These are phyloP conservation scores for Mariannaea elegans DNA, from an alignment of 2,329 filamentous ascomycete genomes.

Conservation along the genomic window DNA sequence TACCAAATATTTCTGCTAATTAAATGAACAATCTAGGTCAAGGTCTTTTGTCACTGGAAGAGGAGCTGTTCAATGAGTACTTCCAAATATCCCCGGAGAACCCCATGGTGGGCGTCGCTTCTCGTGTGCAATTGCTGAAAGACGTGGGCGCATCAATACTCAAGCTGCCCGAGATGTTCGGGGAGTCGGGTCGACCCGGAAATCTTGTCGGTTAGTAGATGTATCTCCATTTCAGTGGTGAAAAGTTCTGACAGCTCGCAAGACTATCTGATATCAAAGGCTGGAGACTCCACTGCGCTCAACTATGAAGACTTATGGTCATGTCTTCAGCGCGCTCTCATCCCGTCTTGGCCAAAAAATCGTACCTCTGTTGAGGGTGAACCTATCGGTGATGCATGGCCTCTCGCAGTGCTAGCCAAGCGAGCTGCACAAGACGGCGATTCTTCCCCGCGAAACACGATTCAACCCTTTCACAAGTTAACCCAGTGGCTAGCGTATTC, in stretches of 20 bases:
- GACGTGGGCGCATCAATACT: constrained; percentile 53
- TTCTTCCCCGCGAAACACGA: constrained; percentile 31
- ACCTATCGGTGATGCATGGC: constrained; percentile 62
- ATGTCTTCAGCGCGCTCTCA: constrained; percentile 53
- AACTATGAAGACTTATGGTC: constrained; percentile 54
- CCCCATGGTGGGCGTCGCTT: constrained; percentile 55
- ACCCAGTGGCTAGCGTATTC: constrained; percentile 81
- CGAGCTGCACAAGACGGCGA: not conserved
- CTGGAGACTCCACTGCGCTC: constrained; percentile 39
- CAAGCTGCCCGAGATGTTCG: constrained; percentile 50
- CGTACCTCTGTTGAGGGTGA: constrained; percentile 58
- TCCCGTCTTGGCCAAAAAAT: constrained; percentile 59
- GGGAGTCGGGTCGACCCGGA: constrained; percentile 53
- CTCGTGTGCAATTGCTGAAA: constrained; percentile 52
- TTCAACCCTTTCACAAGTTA: constrained; percentile 67
- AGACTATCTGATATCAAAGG: constrained; percentile 52
- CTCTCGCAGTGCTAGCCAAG: constrained; percentile 43
- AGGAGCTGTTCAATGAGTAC: constrained; percentile 44
- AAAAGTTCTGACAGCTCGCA: not conserved
- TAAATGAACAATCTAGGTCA: constrained; percentile 31
- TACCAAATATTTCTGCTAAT: constrained; percentile 4
- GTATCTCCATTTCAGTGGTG: not conserved
- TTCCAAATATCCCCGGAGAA: constrained; percentile 57
- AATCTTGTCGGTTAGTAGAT: constrained; percentile 54
- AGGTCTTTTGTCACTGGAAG: constrained; percentile 46